Evolutionary conservation across 495 filamentous ascomycete species (phyloP).

Genomic region (Penicillium waksmanii): DNA sequence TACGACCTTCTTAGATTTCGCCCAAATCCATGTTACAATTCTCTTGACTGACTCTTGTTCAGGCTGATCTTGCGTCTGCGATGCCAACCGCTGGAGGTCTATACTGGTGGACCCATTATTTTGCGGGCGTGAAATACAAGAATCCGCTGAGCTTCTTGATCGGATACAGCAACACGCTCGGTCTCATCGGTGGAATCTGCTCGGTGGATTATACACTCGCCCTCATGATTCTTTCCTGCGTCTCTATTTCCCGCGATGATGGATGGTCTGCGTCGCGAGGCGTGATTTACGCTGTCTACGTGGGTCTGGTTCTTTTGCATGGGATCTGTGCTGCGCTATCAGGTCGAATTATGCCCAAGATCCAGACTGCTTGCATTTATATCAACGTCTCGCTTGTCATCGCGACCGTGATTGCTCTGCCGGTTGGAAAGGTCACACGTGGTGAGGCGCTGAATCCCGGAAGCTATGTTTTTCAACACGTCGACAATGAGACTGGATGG

Average conservation of each 20-base stretch:
- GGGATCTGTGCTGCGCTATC: constrained; percentile 55
- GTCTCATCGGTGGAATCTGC: constrained; percentile 65
- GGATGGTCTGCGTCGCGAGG: constrained; percentile 63
- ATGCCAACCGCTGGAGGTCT: constrained; percentile 72
- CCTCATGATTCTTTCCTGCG: constrained; percentile 55
- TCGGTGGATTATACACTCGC: constrained; percentile 60
- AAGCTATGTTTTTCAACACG: constrained; percentile 40
- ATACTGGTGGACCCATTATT: constrained; percentile 76
- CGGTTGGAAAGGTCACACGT: constrained; percentile 53
- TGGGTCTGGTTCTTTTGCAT: constrained; percentile 60
- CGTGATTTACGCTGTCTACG: constrained; percentile 63
- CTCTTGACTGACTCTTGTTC: not conserved
- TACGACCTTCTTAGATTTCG: constrained; percentile 15
- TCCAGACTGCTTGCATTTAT: constrained; percentile 65
- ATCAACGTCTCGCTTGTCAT: constrained; percentile 66
- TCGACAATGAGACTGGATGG: constrained; percentile 63
- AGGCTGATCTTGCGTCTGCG: constrained; percentile 67
- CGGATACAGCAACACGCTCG: constrained; percentile 73
- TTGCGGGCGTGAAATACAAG: constrained; percentile 58
- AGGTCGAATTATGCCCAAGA: constrained; percentile 63
- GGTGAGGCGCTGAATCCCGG: constrained; percentile 40
- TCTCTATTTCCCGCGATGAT: constrained; percentile 64
- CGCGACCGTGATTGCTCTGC: constrained; percentile 67
- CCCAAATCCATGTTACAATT: not conserved
- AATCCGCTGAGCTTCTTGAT: constrained; percentile 68